These are phyloP conservation scores for Arthrobotrys entomopaga DNA, from an alignment of 2,329 filamentous ascomycete genomes.

Conservation along the genomic window DNA sequence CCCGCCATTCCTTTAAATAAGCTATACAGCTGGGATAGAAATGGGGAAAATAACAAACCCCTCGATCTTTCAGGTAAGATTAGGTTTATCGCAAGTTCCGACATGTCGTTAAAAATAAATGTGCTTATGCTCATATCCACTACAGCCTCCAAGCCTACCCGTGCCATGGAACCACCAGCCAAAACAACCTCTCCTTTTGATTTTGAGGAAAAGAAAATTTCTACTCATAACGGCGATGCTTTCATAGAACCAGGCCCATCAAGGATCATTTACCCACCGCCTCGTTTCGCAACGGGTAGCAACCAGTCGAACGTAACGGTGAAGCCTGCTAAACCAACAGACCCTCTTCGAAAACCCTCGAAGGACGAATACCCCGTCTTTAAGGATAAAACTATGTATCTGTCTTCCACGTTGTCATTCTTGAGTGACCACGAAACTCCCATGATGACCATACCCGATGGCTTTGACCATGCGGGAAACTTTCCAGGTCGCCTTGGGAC, in stretches of 20 bases:
- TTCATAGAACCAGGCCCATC: not conserved
- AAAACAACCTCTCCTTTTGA: too few species aligned
- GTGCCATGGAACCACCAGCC: too few species aligned
- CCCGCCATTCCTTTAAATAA: not conserved
- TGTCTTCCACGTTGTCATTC: not conserved
- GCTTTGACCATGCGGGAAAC: slow-evolving; percentile 38
- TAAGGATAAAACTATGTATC: not conserved
- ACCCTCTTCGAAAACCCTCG: not conserved
- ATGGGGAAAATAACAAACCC: not conserved
- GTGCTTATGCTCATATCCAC: too few species aligned
- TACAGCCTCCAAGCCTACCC: too few species aligned
- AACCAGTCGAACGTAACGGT: slow-evolving; percentile 20
- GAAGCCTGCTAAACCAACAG: not conserved
- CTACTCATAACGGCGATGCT: too few species aligned
- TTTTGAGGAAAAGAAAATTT: too few species aligned
- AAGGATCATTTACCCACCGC: not conserved
- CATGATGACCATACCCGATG: slow-evolving; percentile 15
- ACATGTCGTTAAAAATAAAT: too few species aligned
- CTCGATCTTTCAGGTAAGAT: not conserved
- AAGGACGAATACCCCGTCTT: not conserved
- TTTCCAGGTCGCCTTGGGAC: not conserved
- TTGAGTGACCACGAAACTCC: not conserved
- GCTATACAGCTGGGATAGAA: not conserved
- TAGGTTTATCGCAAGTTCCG: not conserved
- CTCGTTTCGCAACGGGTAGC: slow-evolving; percentile 1